Base-by-base conservation (phyloP, 2,329 filamentous ascomycete species). In the Chaetomium olivaceum region DNA sequence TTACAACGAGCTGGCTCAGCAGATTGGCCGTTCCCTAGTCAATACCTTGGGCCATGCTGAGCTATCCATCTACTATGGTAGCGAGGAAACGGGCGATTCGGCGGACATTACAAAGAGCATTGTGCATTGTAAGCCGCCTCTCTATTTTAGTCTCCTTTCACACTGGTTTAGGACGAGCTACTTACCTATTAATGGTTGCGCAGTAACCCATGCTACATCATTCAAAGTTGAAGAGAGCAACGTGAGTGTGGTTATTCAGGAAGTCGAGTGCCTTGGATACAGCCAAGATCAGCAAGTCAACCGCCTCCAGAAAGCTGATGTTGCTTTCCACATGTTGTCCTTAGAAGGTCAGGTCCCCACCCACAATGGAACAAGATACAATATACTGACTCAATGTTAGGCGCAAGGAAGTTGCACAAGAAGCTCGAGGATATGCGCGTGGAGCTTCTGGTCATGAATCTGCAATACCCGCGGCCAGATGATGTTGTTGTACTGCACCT, bases 281-380 rank as follows among this genome's bases (percentile, higher is more conserved):
- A 25, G 19, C 23, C 23, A 59, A 8, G 54, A 58, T 3, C 25
- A 46, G 21, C 50, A 62, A n/a, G 36, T 31, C 11, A 50, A 23
- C 21, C 61, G 55, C 7, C 39, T 69, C 7, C 58, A 59, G 31
- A 58, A 61, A n/a, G 31, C 63, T 7, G 57, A 71, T 46, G 67
- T 73, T 5, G 61, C 58, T 5, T 64, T 73, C n/a, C 68, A 72
- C 27, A 69, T 71, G 64, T 70, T 61, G 6, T 63, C 61, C 14
- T 54, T 56, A 27, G 56, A 70, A 27, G 68, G 70, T 71, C 33
- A 36, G 58, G 1, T 27, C 11, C 21, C 19, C 4, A 12, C 25
- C 9, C 3, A 4, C 12, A 27, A 9, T 12, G 6, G 14, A 29
- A 3, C 16, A 4, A 51, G 16, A n/a, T 16, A 16, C 19, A 29